Conservation (phyloP, 1,284 basidiomycete species). For the Puccinia coronata region DNA sequence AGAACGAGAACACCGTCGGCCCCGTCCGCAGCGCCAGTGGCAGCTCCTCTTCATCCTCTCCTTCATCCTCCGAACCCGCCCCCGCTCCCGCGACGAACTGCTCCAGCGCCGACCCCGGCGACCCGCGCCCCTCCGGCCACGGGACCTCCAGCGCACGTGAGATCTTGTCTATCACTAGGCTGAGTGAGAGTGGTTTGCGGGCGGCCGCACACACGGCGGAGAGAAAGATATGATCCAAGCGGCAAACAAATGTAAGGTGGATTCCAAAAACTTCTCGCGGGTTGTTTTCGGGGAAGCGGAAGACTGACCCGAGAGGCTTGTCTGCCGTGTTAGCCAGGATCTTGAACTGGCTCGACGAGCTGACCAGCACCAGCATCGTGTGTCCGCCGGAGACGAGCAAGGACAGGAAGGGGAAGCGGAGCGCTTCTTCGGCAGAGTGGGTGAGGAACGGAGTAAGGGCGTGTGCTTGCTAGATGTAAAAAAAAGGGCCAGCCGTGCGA, state of each 20-base stretch:
- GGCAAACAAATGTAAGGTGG: too few relatives aligned
- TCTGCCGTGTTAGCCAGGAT: slow-evolving; percentile 76
- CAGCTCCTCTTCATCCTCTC: not conserved
- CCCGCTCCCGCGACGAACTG: not conserved
- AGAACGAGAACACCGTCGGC: slow-evolving; percentile 33
- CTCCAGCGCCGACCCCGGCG: slow-evolving; percentile 37
- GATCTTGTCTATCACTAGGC: slow-evolving; percentile 37
- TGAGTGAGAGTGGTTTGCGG: not conserved
- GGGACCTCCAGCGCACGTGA: slow-evolving; percentile 2
- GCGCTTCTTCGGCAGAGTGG: slow-evolving; percentile 61
- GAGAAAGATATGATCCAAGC: too few relatives aligned
- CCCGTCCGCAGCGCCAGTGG: slow-evolving; percentile 33
- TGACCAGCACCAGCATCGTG: slow-evolving; percentile 77
- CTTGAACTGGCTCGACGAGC: slow-evolving; percentile 66
- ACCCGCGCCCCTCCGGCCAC: not conserved
- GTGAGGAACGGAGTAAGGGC: slow-evolving; percentile 82
- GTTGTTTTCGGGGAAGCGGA: not conserved
- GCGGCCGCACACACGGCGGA: too few relatives aligned
- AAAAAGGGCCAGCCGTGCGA: not conserved
- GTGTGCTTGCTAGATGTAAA: slow-evolving; percentile 77
- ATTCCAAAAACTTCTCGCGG: too few relatives aligned
- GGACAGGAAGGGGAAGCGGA: slow-evolving; percentile 80
- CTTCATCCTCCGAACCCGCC: not conserved
- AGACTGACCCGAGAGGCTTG: slow-evolving; percentile 69
- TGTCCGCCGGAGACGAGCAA: slow-evolving; percentile 88